A percentile compares a stretch with the other conserved stretches of the same genome.
These are phyloP conservation scores for Pisolithus orientalis DNA, from an alignment of 768 basidiomycete species.

Conservation along the genomic window DNA sequence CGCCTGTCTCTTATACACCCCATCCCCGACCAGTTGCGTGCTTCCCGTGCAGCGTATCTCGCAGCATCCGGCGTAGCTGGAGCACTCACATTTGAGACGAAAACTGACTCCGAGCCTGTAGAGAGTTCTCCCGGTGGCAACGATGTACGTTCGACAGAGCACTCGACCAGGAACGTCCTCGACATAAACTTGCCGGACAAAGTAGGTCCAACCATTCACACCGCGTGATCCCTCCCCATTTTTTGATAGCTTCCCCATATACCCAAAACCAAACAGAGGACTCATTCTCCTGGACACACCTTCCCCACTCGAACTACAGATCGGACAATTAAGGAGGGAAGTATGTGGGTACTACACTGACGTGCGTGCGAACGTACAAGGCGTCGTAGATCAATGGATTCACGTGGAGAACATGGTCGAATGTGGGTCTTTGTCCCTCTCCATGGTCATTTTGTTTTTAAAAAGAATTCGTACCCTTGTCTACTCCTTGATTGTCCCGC, in stretches of 20 bases:
- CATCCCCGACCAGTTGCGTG: too few species aligned
- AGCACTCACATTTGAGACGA: too few species aligned
- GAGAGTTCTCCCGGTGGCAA: too few species aligned
- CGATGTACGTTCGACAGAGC: not conserved
- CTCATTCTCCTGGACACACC: conserved; percentile 69
- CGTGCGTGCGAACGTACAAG: conserved; percentile 63
- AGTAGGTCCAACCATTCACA: conserved; percentile 4
- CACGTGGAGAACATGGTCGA: conserved; percentile 80
- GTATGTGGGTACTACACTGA: conserved; percentile 50
- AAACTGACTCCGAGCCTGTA: too few species aligned
- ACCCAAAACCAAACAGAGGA: conserved; percentile 55
- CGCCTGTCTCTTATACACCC: too few species aligned
- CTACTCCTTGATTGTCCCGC: not conserved
- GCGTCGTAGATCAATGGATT: conserved; percentile 77
- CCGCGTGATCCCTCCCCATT: not conserved
- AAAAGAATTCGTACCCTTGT: not conserved
- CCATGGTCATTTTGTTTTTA: not conserved
- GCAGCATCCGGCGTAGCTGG: too few species aligned
- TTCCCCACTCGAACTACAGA: conserved; percentile 69
- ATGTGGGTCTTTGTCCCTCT: conserved; percentile 43
- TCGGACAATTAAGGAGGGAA: conserved; percentile 61
- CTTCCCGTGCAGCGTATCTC: too few species aligned
- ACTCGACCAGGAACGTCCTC: conserved; percentile 9
- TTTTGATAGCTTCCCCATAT: conserved; percentile 76
- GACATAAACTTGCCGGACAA: conserved; percentile 18